Percentiles rank a stretch among this genome's conserved stretches.
Conservation (phyloP, 192 early-diverging fungal genomes). For the Funneliformis mosseae region DNA sequence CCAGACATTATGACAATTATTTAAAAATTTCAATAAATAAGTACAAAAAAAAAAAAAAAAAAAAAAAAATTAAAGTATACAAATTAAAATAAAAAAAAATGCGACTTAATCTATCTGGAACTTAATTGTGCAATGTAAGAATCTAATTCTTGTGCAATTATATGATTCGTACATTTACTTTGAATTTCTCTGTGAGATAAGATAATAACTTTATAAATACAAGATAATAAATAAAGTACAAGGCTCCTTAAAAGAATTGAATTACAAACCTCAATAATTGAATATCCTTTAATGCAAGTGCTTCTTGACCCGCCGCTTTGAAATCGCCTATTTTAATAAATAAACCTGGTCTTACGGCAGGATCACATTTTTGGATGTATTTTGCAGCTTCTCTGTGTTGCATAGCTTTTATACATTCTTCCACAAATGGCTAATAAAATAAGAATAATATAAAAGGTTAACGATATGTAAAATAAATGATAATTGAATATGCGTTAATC, state of each 20-base stretch:
- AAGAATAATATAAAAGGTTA: not conserved
- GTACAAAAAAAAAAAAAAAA: not conserved
- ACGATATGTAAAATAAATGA: not conserved
- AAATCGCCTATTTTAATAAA: slow-evolving; percentile 75
- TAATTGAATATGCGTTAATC: not conserved
- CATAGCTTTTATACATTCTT: slow-evolving; percentile 76
- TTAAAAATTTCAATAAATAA: not conserved
- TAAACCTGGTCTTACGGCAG: slow-evolving; percentile 55
- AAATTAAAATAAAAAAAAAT: not conserved
- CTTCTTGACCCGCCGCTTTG: slow-evolving; percentile 73
- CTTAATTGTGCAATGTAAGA: slow-evolving; percentile 43
- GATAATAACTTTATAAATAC: not conserved
- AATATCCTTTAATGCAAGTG: slow-evolving; percentile 62
- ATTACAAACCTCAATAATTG: slow-evolving; percentile 57
- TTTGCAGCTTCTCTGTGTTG: slow-evolving; percentile 76
- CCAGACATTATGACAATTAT: too few species aligned
- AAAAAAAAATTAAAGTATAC: not conserved
- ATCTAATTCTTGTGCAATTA: slow-evolving; percentile 52
- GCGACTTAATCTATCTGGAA: not conserved
- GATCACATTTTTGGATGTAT: slow-evolving; percentile 76
- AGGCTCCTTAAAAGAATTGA: not conserved
- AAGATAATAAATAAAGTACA: not conserved
- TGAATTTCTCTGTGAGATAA: slow-evolving; percentile 40
- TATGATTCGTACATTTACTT: slow-evolving; percentile 48
- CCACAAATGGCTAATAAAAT: slow-evolving; percentile 66